Evolutionary conservation across 352 stramenopile genomes (phyloP).

Genomic region (Globisporangium cylindrosporum): DNA sequence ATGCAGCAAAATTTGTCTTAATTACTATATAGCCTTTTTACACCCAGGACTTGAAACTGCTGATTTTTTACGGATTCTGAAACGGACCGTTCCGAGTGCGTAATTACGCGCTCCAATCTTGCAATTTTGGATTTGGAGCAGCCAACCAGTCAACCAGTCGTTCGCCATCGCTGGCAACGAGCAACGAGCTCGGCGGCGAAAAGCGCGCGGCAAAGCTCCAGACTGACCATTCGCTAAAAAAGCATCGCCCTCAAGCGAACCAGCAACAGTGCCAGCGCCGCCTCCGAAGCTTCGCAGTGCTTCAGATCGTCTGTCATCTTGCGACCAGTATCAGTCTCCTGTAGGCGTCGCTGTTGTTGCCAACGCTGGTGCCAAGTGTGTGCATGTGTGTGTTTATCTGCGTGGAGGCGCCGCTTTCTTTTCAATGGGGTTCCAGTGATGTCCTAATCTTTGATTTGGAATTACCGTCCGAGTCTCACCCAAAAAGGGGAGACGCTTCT

Average conservation of each 20-base stretch:
- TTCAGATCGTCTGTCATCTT: no score
- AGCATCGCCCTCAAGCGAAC: conserved; percentile 4
- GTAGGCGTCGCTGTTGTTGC: not conserved
- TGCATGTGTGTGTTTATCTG: not conserved
- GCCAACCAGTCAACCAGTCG: not conserved
- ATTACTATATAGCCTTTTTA: not conserved
- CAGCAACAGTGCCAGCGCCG: not conserved
- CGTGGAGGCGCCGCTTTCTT: conserved; percentile 3
- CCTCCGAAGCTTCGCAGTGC: not conserved
- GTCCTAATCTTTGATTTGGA: conserved; percentile 82
- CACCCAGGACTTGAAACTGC: not conserved
- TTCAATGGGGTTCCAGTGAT: conserved; percentile 62
- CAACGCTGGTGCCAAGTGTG: not conserved
- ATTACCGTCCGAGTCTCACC: conserved; percentile 80
- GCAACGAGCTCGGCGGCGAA: not conserved
- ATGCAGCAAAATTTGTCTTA: not conserved
- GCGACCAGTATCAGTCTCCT: not conserved
- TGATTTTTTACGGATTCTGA: not conserved
- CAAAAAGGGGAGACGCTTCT: conserved; percentile 31
- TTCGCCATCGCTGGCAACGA: conserved; percentile 8
- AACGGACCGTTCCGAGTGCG: not conserved
- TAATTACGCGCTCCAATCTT: conserved; percentile 4
- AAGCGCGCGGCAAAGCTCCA: not conserved
- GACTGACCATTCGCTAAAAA: conserved; percentile 14
- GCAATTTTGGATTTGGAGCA: not conserved